Evolutionary conservation across 345 rosid species (phyloP), one percentile per base, ranked within the genome.

Genomic region (Brassica juncea): DNA sequence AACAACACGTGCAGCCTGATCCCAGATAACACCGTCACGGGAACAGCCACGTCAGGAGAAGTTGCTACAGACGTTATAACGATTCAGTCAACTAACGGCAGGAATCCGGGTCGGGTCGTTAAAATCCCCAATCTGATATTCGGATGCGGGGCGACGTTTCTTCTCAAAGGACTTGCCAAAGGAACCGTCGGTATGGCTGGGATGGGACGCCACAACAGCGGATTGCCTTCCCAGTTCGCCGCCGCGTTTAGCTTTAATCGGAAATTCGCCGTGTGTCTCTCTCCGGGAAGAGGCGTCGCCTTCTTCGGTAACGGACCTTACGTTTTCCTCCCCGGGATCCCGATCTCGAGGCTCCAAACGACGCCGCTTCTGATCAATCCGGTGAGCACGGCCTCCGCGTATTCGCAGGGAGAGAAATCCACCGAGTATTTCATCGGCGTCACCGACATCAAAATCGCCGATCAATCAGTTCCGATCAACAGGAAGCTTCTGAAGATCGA

Each of bases 391-490:
- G 86, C 89, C n/a, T 52, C 90, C 0, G 83, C 85, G 0, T 83
- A 1, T 79, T 4, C 70, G 0, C 32, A 10, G 3, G 93, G 89
- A 2, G 93, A 88, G 2, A 80, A 89, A 21, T 86, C 97, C 0
- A 65, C 94, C 0, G 98, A 93, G 39, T 93, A 91, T 66, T 91
- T 91, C 85, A 87, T 89, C 6, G 84, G 83, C 14, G 90, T 89
- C 7, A 91, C 72, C 8, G 82, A 87, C 1, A 82, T 93, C 77
- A 77, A 49, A 2, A 73, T 93, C 61, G 49, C 11, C 14, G 85
- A 83, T 19, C 83, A 76, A 7, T 2, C 55, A 0, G 83, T 88
- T 57, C 30, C 80, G 8, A 15, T 93, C 19, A 91, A 89, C 84
- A 5, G 66, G 1, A 54, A 85, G 12, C 76, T 86, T 19, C 54